Evolutionary conservation across 805 yeast species (phyloP).

Genomic region (Lipomyces mesembrius): DNA sequence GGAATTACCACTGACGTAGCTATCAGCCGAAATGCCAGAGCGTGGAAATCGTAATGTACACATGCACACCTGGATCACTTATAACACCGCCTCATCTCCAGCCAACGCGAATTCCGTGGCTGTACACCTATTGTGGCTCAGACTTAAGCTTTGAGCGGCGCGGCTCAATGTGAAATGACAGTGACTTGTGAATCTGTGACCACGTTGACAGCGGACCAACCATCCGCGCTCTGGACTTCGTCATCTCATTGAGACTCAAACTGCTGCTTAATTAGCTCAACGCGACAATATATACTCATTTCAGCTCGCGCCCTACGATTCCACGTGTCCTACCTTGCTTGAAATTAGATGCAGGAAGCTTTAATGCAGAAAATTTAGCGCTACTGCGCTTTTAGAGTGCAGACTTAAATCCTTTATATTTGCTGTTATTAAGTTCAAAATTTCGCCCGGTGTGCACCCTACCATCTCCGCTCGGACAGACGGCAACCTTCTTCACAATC

Average conservation of each 20-base stretch:
- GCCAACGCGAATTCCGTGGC: background rate
- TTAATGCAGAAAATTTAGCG: background rate
- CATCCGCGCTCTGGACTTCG: background rate
- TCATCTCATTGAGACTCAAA: background rate
- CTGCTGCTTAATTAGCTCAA: background rate
- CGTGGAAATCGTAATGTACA: too few species aligned
- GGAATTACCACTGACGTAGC: background rate
- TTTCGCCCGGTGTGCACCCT: background rate
- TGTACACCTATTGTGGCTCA: background rate
- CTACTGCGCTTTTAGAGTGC: conserved; percentile 1
- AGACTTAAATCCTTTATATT: background rate
- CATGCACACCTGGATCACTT: too few species aligned
- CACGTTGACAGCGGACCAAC: background rate
- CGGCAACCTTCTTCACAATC: background rate
- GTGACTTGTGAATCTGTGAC: background rate
- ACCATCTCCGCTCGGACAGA: background rate
- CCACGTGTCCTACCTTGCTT: background rate
- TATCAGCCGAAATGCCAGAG: background rate
- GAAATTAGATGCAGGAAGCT: background rate
- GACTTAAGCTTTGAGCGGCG: background rate
- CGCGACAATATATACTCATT: background rate
- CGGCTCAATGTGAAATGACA: background rate
- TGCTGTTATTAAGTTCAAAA: background rate
- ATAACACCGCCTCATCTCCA: background rate
- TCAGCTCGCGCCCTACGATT: background rate